Evolutionary conservation across 164 flowering plant genomes (phyloP).

Genomic region (Liquidambar formosana): DNA sequence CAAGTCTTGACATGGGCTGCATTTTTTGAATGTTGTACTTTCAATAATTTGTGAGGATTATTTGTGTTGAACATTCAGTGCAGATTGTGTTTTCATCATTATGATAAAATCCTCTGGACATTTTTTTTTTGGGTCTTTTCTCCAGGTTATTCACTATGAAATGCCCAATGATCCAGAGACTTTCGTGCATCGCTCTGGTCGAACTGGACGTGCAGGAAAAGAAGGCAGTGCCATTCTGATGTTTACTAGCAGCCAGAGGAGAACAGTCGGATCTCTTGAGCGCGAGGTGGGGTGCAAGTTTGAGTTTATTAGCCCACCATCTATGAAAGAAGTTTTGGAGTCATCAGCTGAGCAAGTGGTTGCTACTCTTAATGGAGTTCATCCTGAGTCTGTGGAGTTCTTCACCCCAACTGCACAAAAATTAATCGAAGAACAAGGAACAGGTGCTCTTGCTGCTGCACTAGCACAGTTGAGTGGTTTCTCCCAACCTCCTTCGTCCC

Average conservation of each 20-base stretch:
- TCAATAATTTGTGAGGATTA: background rate
- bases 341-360: slow-evolving; percentile 91
- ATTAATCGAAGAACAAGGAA: slow-evolving; percentile 75
- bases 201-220: slow-evolving; percentile 99
- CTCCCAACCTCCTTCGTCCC: slow-evolving; percentile 90
- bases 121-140: slow-evolving; percentile 5
- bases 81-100: background rate
- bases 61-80: slow-evolving; percentile 1
- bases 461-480: slow-evolving; percentile 96
- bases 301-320: slow-evolving; percentile 81
- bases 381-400: slow-evolving; percentile 75
- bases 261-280: slow-evolving; percentile 82
- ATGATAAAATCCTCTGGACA: slow-evolving; percentile 12
- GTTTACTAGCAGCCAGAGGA: slow-evolving; percentile 80
- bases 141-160: slow-evolving; percentile 93
- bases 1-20: background rate
- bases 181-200: slow-evolving; percentile 99
- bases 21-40: background rate
- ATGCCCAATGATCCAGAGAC: slow-evolving; percentile 98
- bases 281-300: slow-evolving; percentile 92
- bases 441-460: slow-evolving; percentile 91
- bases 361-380: slow-evolving; percentile 88
- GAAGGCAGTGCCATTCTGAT: slow-evolving; percentile 84
- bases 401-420: slow-evolving; percentile 87
- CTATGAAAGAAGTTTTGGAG: slow-evolving; percentile 73